Conservation (phyloP, 1,284 basidiomycete species). For the Chondrostereum purpureum region DNA sequence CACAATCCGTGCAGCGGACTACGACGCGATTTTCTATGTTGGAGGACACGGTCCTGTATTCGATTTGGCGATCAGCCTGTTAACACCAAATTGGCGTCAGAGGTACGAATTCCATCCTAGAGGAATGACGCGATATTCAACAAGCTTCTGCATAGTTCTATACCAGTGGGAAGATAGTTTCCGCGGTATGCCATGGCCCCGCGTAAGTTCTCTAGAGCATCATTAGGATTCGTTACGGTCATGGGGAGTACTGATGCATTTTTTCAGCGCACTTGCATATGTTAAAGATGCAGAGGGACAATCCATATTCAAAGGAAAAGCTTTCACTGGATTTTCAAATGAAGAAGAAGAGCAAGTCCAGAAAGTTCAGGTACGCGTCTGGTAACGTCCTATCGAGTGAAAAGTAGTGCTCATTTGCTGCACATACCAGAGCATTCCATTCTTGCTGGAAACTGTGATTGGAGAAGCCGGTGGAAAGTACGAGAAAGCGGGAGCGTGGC, state of each 20-base stretch:
- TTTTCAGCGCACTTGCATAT: constrained; percentile 41
- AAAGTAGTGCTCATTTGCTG: background rate
- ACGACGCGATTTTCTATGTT: constrained; percentile 72
- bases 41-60: constrained; percentile 73
- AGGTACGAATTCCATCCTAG: constrained; percentile 39
- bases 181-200: constrained; percentile 75
- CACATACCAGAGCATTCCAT: background rate
- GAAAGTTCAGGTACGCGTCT: constrained; percentile 29
- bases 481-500: constrained; percentile 47
- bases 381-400: too few species aligned
- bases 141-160: constrained; percentile 60
- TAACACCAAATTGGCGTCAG: constrained; percentile 54
- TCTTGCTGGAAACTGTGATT: constrained; percentile 1
- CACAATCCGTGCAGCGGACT: constrained; percentile 54
- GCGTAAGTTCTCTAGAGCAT: constrained; percentile 30
- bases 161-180: constrained; percentile 46
- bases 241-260: background rate
- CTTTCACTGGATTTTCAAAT: constrained; percentile 67
- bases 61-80: constrained; percentile 55
- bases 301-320: constrained; percentile 58
- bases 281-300: constrained; percentile 48
- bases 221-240: background rate
- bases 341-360: constrained; percentile 52
- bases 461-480: constrained; percentile 57
- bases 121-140: background rate